These are phyloP conservation scores for Solanum paucissectum DNA, from an alignment of 257 asterid species.

Conservation along the genomic window DNA sequence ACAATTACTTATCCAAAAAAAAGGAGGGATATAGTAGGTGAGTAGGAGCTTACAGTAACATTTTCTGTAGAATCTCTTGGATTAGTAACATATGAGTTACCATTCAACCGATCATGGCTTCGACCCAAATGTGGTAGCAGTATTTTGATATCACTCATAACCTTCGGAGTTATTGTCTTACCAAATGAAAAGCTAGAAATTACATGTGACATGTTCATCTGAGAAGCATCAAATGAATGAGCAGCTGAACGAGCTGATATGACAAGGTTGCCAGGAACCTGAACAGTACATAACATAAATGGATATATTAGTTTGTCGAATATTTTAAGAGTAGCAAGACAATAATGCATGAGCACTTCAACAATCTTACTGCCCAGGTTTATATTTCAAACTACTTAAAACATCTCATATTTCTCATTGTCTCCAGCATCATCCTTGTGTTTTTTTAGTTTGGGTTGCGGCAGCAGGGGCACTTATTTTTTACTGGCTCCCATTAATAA, in stretches of 20 bases:
- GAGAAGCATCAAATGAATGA: constrained; percentile 90
- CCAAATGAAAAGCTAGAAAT: constrained; percentile 79
- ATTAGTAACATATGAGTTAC: constrained; percentile 64
- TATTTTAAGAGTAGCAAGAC: neutral
- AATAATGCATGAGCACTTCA: neutral
- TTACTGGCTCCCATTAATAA: neutral
- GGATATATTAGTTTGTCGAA: neutral
- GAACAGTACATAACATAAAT: constrained; percentile 12
- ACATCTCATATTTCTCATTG: neutral
- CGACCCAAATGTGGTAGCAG: constrained; percentile 67
- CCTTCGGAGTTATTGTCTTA: constrained; percentile 57
- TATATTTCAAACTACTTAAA: neutral
- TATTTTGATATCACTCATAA: constrained; percentile 58
- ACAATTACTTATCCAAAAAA: neutral
- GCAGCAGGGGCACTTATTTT: neutral
- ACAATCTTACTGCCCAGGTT: neutral
- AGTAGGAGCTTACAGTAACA: constrained; percentile 67
- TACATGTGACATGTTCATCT: constrained; percentile 96
- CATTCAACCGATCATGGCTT: constrained; percentile 71
- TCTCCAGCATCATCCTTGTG: neutral
- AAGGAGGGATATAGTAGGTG: neutral
- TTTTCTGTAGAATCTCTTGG: constrained; percentile 74
- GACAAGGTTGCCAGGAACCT: constrained; percentile 94
- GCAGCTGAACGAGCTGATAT: constrained; percentile 84
- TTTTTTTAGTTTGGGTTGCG: neutral